Base-by-base conservation (phyloP, 2,329 filamentous ascomycete genomes). In the Xylaria sp. region DNA sequence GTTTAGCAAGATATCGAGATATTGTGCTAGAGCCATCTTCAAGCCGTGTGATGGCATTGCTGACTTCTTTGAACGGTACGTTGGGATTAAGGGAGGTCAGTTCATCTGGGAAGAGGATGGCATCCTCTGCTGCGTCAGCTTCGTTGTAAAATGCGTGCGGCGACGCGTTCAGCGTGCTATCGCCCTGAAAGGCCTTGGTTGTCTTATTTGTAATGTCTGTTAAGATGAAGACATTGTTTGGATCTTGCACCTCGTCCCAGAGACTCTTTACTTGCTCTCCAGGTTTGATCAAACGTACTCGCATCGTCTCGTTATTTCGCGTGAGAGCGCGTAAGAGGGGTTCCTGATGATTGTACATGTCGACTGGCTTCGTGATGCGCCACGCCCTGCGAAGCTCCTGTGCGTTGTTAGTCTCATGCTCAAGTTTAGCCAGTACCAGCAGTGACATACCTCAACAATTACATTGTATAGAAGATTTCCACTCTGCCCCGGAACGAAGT, bases 301-400 rank as follows among this genome's bases (percentile, higher is more conserved):
- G 71, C 65, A 67, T 67, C 12, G 75, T 77, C 20, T 74, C 66
- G 8, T 66, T 18, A 23, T 77, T 71, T 43, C 75, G 70, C 3
- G 75, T 77, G 32, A 77, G 65, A 18, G 68, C 69, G 9, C 72
- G 70, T 53, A 75, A 56, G 41, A 77, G 72, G 30, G 59, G 63
- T 36, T 77, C 75, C 43, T 69, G 73, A 12, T 73, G 71, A 23
- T 61, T 57, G 64, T 75, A 76, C n/a, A 74, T 62, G 18, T 77
- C 74, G 12, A 70, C 52, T 41, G 69, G 70, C 50, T 72, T 72
- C 13, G 59, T 68, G 15, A 77, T 72, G 20, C 75, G 69, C 66
- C 72, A 71, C 4, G 76, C 76, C 34, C 70, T 76, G n/a, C 71
- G 73, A 56, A 78, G 72, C 52, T 72, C 72, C 72, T 78, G 43